Evolutionary conservation across 495 filamentous ascomycete species (phyloP), one percentile per base, ranked within the genome.

Genomic region (Cercophora sp.): DNA sequence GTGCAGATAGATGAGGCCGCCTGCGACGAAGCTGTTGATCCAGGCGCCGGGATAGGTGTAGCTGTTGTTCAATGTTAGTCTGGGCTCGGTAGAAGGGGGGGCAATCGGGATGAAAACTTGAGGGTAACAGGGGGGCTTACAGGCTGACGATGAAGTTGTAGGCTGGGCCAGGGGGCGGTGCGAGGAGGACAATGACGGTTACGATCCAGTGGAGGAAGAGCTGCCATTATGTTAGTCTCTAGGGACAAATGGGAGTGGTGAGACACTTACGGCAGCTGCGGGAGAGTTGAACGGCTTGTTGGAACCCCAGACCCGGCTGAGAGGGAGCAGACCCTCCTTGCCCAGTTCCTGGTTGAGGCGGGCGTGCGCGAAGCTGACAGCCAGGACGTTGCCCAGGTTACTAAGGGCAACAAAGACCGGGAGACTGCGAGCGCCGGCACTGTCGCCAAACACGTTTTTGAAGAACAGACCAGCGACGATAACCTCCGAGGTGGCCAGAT

Each of bases 271-370:
- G 2, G 73, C 62, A 43, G 72, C 65, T 47, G 73, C 66, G 4
- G 73, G 75, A 1, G 71, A 68, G 45, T 83, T 79, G 41, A 72
- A 81, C 1, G 83, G 83, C 61, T 76, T 79, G 61, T 84, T 84
- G 27, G 78, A 82, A 22, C 52, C 56, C 16, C 85, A 71, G 13
- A 77, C 55, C 6, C 63, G 63, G 11, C 80, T 73, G 55, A 70
- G 82, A 1, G 85, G 85, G 3, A 88, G 67, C 50, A 88, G 76
- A 0, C 84, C 85, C 64, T 85, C 80, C 29, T 78, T 75, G 20
- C 82, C 85, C 9, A 87, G 75, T 65, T 87, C 85, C 67, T 86
- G 81, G 56, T 86, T 87, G 18, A 87, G 65, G 3, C 85, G 77
- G 4, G 85, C 79, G 71, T 87, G 65, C 1, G 71, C 72, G 43